These are phyloP conservation scores for Botryosphaeria dothidea DNA, from an alignment of 2,329 filamentous ascomycete genomes.

Conservation along the genomic window DNA sequence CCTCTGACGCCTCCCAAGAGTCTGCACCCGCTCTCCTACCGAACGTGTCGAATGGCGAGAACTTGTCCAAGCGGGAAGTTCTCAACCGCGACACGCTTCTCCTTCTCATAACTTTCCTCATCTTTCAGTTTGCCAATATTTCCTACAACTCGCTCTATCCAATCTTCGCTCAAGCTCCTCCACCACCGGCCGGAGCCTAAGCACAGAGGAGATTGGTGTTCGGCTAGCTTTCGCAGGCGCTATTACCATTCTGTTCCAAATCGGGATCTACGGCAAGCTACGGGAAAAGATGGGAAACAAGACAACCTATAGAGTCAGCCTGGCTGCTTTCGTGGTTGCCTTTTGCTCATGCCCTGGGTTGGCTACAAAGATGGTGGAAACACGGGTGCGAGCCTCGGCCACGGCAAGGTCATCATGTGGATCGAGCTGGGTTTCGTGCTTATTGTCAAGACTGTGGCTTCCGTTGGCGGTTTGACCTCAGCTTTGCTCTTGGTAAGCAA, in stretches of 20 bases:
- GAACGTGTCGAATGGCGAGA: slow-evolving; percentile 36
- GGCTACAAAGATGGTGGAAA: slow-evolving; percentile 68
- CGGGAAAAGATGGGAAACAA: slow-evolving; percentile 82
- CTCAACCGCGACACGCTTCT: slow-evolving; percentile 80
- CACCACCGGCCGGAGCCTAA: slow-evolving; percentile 73
- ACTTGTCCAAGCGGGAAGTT: slow-evolving; percentile 59
- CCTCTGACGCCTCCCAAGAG: slow-evolving; percentile 28
- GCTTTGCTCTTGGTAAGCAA: slow-evolving; percentile 76
- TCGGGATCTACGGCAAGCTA: slow-evolving; percentile 78
- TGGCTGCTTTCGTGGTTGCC: slow-evolving; percentile 77
- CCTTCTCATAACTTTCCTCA: slow-evolving; percentile 80
- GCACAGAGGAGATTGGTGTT: slow-evolving; percentile 79
- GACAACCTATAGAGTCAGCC: slow-evolving; percentile 74
- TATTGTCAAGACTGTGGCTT: slow-evolving; percentile 84
- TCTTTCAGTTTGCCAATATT: slow-evolving; percentile 93
- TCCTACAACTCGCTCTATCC: slow-evolving; percentile 95
- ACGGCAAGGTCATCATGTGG: slow-evolving; percentile 72
- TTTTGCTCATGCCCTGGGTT: slow-evolving; percentile 86
- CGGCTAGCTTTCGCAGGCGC: slow-evolving; percentile 81
- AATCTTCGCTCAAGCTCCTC: slow-evolving; percentile 77
- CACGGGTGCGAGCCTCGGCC: slow-evolving; percentile 52
- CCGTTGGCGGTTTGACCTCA: slow-evolving; percentile 86
- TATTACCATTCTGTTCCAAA: slow-evolving; percentile 86
- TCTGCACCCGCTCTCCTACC: slow-evolving; percentile 44
- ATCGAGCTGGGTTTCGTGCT: slow-evolving; percentile 77